A percentile compares a stretch with the other conserved stretches of the same genome.
phyloP scores from a whole-genome alignment of 1,139 yeast genomes.

The Protomyces pachydermus region DNA sequence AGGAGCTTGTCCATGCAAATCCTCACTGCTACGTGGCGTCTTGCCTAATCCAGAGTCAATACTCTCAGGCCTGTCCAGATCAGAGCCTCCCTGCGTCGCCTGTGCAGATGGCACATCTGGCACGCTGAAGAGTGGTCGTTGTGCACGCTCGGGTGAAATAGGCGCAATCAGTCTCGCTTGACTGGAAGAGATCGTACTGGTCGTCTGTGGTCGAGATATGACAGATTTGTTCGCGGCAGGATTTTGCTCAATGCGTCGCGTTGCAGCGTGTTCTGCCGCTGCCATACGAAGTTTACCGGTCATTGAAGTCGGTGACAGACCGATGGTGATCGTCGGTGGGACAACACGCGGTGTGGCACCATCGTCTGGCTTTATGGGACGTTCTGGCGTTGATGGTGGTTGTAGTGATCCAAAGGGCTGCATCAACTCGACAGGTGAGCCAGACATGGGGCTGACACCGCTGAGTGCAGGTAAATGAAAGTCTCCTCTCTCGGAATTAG shows the following conservation, averaged over 20 bases:
- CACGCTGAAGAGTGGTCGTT: not conserved
- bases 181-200: not conserved
- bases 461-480: not conserved
- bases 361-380: not conserved
- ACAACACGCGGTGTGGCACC: not conserved
- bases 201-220: not conserved
- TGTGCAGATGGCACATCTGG: not conserved
- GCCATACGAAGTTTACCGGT: not conserved
- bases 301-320: not conserved
- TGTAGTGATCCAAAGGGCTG: not conserved
- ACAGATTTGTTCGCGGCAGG: too few species aligned
- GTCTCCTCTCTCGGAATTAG: not conserved
- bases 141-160: not conserved
- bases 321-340: not conserved
- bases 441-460: not conserved
- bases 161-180: not conserved
- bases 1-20: not conserved
- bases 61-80: not conserved
- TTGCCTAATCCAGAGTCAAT: not conserved
- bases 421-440: not conserved
- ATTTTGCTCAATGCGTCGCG: not conserved
- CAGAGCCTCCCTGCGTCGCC: not conserved
- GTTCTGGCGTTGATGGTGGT: not conserved
- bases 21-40: not conserved
- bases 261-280: not conserved